Evolutionary conservation across 345 rosid species (phyloP).

Genomic region (rapeseed (Brassica napus)): Da-Ae NC_063441.1:5173001-5173500

Average conservation of each 20-base stretch:
- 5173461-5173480: slow-evolving; percentile 49
- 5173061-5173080: slow-evolving; percentile 36
- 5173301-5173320: slow-evolving; percentile 10
- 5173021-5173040: slow-evolving; percentile 30
- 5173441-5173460: slow-evolving; percentile 70
- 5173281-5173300: slow-evolving; percentile 21
- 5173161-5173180: slow-evolving; percentile 32
- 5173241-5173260: neutral
- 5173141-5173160: neutral
- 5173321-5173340: slow-evolving; percentile 42
- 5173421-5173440: slow-evolving; percentile 62
- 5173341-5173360: slow-evolving; percentile 32
- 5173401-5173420: slow-evolving; percentile 71
- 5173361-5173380: slow-evolving; percentile 70
- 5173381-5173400: slow-evolving; percentile 69
- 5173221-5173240: neutral
- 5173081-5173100: slow-evolving; percentile 25
- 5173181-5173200: slow-evolving; percentile 21
- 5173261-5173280: slow-evolving; percentile 5
- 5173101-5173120: neutral
- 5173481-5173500: slow-evolving; percentile 55
- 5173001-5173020: slow-evolving; percentile 9
- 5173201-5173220: slow-evolving; percentile 17
- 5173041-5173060: slow-evolving; percentile 16
- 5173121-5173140: neutral